Evolutionary conservation across 305 asterid species (phyloP), one percentile per base, ranked within the genome.

Genomic region (Andrographis paniculata): DNA sequence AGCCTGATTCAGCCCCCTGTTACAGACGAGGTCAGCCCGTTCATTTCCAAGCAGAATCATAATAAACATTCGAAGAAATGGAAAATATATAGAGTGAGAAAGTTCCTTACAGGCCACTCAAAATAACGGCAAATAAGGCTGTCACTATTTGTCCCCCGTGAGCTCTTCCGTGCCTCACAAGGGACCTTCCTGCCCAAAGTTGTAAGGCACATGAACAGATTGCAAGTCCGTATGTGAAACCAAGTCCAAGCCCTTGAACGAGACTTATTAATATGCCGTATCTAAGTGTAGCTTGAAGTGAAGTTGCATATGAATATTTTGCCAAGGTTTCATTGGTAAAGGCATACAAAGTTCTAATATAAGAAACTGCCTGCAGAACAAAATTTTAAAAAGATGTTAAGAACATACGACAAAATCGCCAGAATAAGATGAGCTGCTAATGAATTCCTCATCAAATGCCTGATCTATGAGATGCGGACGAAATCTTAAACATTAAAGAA

Each of bases 191-290:
- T 49, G 87, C 94, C 96, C 96, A 87, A 56, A 92, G 94, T 79
- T 92, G 99, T 71, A 92, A 68, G 44, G 99, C 93, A 68, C 99
- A 92, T 55, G 99, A 92, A 72, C 99, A 87, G 61, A 92, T 92
- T 39, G 99, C 99, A 68, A 92, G 99, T 67, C 99, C 99, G 60
- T 92, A 92, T 2, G 99, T 92, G 71, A 92, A 92, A 50, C 99
- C 99, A 66, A 92, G 99, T 42, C 99, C 99, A 78, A 92, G 99
- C 48, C 99, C 99, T 92, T 92, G 99, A 66, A 92, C 99, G 21
- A 92, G 93, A 77, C 99, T 92, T 57, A 92, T 92, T 74, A 92
- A 69, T 84, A 92, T 92, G 52, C 99, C 99, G 56, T 87, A 92
- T 77, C 95, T 79, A 55, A 92, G 77, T 5, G 99, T 87, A 45